Base-by-base conservation (phyloP, 208 protist genomes). In the Leptomonas pyrrhocoris region DNA sequence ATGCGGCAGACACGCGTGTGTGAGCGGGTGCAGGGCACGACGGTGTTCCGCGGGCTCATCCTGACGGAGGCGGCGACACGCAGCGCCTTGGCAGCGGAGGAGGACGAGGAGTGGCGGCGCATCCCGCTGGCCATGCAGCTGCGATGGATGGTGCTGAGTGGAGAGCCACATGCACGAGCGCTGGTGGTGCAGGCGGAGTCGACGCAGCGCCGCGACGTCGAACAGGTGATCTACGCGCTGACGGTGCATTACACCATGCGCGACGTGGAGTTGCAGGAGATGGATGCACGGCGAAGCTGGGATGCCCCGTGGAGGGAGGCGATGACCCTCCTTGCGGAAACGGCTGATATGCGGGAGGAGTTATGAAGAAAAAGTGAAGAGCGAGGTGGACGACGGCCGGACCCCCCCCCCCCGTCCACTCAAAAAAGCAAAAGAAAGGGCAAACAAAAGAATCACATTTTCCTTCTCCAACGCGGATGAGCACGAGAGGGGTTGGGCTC, bases 1-100 rank as follows among this genome's bases (percentile, higher is more conserved):
- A 94, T 94, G 89, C 58, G 66, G 51, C 59, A 57, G 15, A 56
- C 73, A 12, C 40, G 77, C 7, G 75, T 80, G 12, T 89, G 83
- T 40, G 88, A 76, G 1, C 74, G 80, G 21, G 55, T 89, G 30
- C 45, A 61, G 16, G 77, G 79, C 36, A 42, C 45, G 25, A 93
- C 81, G 9, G 28, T 81, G 2, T 93, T 90, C 58, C 59, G 64
- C 54, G 68, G 73, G 50, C 64, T 89, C 25, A 72, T 61, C n/a
- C 34, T 85, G 9, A 23, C 34, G 2, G 74, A 86, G 28, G 46
- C 73, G 28, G 65, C 30, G 6, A 57, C 46, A 19, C 80, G 84
- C 0, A 28, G 43, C 1, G 49, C 18, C 12, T 53, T 87, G 25
- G 53, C 40, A 2, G 25, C 34, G 25, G 68, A 77, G n/a, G 80